These are phyloP conservation scores for Theobroma cacao DNA, from an alignment of 345 rosid genomes.

Conservation along the genomic window DNA sequence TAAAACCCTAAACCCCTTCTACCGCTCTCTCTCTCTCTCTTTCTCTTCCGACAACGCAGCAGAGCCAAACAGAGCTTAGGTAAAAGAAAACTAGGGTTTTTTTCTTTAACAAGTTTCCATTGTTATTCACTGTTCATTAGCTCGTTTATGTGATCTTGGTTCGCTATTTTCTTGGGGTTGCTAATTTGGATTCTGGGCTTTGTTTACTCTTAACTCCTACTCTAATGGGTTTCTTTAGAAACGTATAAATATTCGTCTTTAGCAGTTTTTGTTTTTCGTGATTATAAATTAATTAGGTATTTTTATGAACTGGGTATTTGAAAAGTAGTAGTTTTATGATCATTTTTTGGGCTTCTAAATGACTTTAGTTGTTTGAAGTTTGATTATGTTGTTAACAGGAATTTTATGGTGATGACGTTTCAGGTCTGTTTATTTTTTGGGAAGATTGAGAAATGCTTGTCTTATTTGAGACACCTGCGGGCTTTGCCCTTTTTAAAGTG, in stretches of 20 bases:
- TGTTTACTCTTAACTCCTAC: neutral
- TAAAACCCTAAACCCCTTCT: constrained; percentile 10
- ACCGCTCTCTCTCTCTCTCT: neutral
- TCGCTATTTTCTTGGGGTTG: neutral
- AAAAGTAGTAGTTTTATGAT: neutral
- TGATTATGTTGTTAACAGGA: neutral
- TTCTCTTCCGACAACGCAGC: neutral
- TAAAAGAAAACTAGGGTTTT: neutral
- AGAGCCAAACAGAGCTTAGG: neutral
- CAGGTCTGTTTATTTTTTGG: neutral
- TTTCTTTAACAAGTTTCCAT: neutral
- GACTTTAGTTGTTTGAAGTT: neutral
- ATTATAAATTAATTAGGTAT: neutral
- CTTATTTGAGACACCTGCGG: constrained; percentile 72
- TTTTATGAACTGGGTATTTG: neutral
- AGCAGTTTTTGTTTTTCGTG: neutral
- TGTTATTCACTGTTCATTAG: neutral
- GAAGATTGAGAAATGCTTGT: constrained; percentile 45
- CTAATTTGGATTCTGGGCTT: neutral
- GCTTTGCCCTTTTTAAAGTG: constrained; percentile 74
- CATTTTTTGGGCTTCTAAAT: neutral
- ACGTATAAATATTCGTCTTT: neutral
- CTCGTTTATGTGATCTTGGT: neutral
- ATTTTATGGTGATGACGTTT: neutral
- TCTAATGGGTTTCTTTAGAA: neutral